Conservation (phyloP, 352 stramenopile genomes). For the Aphanomyces astaci region DNA sequence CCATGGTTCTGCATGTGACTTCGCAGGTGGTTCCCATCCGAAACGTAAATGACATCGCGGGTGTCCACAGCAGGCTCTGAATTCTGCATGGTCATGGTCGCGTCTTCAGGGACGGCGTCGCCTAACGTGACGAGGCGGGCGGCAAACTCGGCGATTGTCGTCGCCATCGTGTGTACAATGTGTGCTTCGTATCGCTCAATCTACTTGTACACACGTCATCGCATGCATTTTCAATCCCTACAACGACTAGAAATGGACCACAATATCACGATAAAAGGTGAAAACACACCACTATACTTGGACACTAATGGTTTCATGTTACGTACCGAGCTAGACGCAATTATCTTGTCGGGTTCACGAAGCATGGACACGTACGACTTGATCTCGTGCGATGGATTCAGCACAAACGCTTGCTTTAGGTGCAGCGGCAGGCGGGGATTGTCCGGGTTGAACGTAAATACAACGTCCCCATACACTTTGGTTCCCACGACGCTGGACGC, state of each 20-base stretch:
- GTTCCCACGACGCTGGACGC: constrained; percentile 18
- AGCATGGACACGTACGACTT: constrained; percentile 49
- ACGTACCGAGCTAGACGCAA: constrained; percentile 10
- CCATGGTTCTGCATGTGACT: constrained; percentile 49
- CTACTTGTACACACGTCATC: constrained; percentile 16
- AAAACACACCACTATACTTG: too few species aligned
- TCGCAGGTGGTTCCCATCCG: constrained; percentile 54
- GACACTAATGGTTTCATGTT: constrained; percentile 46
- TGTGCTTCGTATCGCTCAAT: constrained; percentile 14
- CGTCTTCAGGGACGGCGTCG: constrained; percentile 32
- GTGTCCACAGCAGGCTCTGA: constrained; percentile 2
- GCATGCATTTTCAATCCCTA: too few species aligned
- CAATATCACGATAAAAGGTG: too few species aligned
- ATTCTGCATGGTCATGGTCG: constrained; percentile 28
- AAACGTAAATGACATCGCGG: constrained; percentile 50
- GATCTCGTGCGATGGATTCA: constrained; percentile 54
- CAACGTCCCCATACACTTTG: constrained; percentile 41
- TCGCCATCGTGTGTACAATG: constrained; percentile 47
- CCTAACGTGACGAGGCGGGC: constrained; percentile 53
- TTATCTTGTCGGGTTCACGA: constrained; percentile 49
- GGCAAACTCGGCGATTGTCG: constrained; percentile 49
- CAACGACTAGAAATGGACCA: too few species aligned
- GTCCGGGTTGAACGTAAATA: constrained; percentile 51
- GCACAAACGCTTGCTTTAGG: constrained; percentile 62
- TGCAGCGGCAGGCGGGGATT: constrained; percentile 44